phyloP scores from a whole-genome alignment of 192 early-diverging fungal genomes.

The Kickxella alabastrina region DNA sequence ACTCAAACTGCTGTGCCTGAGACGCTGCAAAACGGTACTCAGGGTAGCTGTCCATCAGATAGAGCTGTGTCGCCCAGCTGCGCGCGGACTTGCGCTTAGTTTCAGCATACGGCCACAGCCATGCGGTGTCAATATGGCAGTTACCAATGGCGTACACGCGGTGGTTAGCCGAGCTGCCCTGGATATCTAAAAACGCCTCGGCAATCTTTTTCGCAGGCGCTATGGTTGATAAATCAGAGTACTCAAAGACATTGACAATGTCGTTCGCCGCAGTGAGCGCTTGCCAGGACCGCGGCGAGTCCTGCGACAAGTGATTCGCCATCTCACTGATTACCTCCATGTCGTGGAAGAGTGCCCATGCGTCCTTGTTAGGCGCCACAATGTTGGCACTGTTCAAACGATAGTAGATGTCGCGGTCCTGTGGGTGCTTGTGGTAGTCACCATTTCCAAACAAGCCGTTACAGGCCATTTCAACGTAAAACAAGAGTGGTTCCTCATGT shows the following conservation, averaged over 20 bases:
- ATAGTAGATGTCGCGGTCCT: conserved; percentile 67
- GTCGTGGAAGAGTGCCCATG: conserved; percentile 70
- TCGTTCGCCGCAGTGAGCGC: conserved; percentile 77
- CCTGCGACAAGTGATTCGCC: conserved; percentile 66
- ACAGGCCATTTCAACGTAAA: conserved; percentile 88
- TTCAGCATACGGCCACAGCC: conserved; percentile 96
- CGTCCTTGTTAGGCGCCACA: conserved; percentile 65
- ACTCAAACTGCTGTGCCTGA: conserved; percentile 94
- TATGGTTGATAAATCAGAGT: conserved; percentile 40
- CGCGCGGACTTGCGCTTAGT: conserved; percentile 88
- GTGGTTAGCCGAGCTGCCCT: conserved; percentile 58
- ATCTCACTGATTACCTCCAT: conserved; percentile 77
- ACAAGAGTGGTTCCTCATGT: conserved; percentile 54
- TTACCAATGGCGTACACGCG: conserved; percentile 87
- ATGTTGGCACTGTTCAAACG: conserved; percentile 62
- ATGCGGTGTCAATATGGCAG: conserved; percentile 86
- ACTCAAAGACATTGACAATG: conserved; percentile 73
- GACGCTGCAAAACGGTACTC: conserved; percentile 88
- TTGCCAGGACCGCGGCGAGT: conserved; percentile 67
- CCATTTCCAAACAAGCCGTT: conserved; percentile 91
- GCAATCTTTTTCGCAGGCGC: conserved; percentile 53
- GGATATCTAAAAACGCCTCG: conserved; percentile 62
- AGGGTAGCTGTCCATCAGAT: conserved; percentile 83
- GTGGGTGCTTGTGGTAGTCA: conserved; percentile 56
- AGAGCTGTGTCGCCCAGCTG: conserved; percentile 73